Percentiles rank a stretch among this genome's conserved stretches.
phyloP scores from a whole-genome alignment of 192 early-diverging fungal species.

The Entomortierella beljakovae region DNA sequence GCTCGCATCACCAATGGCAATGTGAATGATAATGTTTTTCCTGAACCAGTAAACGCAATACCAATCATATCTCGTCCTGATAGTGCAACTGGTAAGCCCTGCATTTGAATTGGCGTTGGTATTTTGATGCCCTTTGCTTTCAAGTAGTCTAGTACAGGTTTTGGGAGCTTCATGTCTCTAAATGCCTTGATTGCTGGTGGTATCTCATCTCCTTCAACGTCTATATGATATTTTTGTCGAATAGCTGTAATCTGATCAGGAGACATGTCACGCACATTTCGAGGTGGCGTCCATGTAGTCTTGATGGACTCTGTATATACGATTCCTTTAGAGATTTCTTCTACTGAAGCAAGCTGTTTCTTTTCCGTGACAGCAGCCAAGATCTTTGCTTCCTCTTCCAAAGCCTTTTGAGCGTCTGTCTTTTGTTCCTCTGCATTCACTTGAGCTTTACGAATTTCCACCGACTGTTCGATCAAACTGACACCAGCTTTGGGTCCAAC shows the following conservation, averaged over 20 bases:
- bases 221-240: constrained; percentile 89
- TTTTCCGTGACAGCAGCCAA: constrained; percentile 82
- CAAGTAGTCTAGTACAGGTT: constrained; percentile 82
- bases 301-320: constrained; percentile 88
- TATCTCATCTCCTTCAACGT: constrained; percentile 87
- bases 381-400: constrained; percentile 88
- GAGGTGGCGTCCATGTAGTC: constrained; percentile 86
- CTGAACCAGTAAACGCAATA: constrained; percentile 97
- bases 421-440: constrained; percentile 61
- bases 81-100: constrained; percentile 94
- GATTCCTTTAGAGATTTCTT: constrained; percentile 89
- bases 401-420: constrained; percentile 81
- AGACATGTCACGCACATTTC: constrained; percentile 71
- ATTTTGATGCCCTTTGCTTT: constrained; percentile 83
- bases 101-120: constrained; percentile 97
- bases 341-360: constrained; percentile 86
- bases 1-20: constrained; percentile 93
- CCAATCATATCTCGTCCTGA: constrained; percentile 98
- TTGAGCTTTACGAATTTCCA: constrained; percentile 71
- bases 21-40: constrained; percentile 96
- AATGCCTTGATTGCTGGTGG: constrained; percentile 90
- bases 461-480: constrained; percentile 88
- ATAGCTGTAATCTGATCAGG: constrained; percentile 63
- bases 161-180: constrained; percentile 87
- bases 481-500: constrained; percentile 72